Conservation (phyloP, 176 grass and related monocot genomes). For the Hordeum vulgare region DNA sequence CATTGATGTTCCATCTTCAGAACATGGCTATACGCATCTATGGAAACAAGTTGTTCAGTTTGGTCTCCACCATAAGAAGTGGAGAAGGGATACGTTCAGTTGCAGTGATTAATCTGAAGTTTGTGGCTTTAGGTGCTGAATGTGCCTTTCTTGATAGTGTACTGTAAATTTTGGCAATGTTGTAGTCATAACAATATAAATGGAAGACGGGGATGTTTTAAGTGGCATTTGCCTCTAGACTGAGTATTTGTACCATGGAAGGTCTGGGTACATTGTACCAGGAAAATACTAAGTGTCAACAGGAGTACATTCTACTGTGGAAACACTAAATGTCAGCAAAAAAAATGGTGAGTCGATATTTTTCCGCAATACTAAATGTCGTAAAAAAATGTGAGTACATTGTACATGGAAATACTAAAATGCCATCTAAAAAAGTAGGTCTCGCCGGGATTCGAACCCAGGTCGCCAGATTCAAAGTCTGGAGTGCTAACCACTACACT, state of each 20-base stretch:
- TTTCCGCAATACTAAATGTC: not conserved
- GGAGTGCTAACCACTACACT: conserved; percentile 99
- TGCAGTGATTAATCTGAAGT: not conserved
- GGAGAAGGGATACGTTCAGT: not conserved
- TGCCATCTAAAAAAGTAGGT: not conserved
- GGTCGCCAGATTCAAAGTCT: conserved; percentile 99
- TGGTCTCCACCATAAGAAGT: not conserved
- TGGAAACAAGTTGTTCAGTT: not conserved
- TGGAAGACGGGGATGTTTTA: conserved; percentile 11
- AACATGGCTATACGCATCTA: not conserved
- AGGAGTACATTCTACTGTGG: not conserved
- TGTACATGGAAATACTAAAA: not conserved
- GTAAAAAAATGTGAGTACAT: not conserved
- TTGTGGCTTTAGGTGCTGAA: conserved; percentile 16
- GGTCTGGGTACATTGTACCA: not conserved
- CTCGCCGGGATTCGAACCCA: conserved; percentile 98
- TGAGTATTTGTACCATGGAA: not conserved
- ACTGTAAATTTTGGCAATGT: not conserved
- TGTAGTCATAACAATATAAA: not conserved
- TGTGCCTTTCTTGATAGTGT: not conserved
- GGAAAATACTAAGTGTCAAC: not conserved
- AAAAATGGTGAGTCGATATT: not conserved
- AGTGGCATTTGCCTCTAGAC: not conserved
- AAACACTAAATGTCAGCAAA: not conserved
- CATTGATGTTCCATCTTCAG: not conserved